Evolutionary conservation across 2,329 filamentous ascomycete genomes (phyloP), one percentile per base, ranked within the genome.

Genomic region (Talaromyces islandicus): DNA sequence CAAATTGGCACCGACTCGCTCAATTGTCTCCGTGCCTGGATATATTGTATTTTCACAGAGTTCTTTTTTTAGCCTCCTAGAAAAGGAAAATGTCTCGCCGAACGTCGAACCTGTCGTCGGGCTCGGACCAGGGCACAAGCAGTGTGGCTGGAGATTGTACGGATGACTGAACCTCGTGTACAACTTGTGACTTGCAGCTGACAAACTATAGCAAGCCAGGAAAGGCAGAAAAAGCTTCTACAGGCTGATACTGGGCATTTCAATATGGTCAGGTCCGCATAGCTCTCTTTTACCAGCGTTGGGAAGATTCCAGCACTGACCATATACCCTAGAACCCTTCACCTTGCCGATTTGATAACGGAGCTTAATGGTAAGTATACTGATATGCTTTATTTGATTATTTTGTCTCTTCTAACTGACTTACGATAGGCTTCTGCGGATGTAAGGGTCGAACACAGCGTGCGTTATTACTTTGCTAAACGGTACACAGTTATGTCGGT

Each of bases 401-500:
- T 61, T 30, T 58, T 51, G 4, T 12, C 7, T 25, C 11, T 9
- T 27, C 29, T 10, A 5, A 27, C 17, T 17, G 17, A 43, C n/a
- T 3, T 21, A 3, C n/a, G 46, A 32, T 65, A 80, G 78, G 78
- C 56, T 79, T 81, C 63, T 81, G 78, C 60, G 78, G 78, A 73
- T 77, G 77, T 74, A 77, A 70, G 75, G 21, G 3, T 57, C 19
- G 48, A 27, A 35, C 25, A 43, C 21, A 17, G 24, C 11, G 27
- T 52, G 24, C 19, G 25, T 9, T 52, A 21, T 12, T 2, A 14
- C 32, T 24, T 60, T 21, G 41, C 56, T 58, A 55, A 59, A 25
- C 53, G 43, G 17, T 53, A 54, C 65, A 65, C 63, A 80, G 86
- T 96, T 75, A 93, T 97, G 88, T 97, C 93, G 72, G 85, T 99